Evolutionary conservation across 176 grass and related monocot species (phyloP), one percentile per base, ranked within the genome.

Genomic region (Cocos nucifera): DNA sequence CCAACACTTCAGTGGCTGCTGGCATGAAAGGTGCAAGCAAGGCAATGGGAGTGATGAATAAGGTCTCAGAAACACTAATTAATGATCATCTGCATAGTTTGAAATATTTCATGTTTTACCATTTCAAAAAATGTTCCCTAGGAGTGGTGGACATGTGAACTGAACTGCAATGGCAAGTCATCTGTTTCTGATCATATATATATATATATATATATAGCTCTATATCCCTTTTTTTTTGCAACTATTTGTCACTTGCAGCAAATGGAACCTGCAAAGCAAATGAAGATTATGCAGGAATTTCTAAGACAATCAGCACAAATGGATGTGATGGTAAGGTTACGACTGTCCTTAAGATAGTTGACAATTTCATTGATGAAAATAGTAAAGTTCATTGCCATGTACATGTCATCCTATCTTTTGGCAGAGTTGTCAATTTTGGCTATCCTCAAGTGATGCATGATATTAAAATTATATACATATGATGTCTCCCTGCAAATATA

Each of bases 211-310:
- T 49, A 22, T 14, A 44, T 44, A n/a, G n/a, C n/a, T n/a, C n/a
- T n/a, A n/a, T n/a, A n/a, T n/a, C n/a, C 35, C 2, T 44, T 58
- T 25, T 30, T 59, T 55, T 66, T 72, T 8, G 72, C 48, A 58
- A 50, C 77, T 69, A 32, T 63, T 23, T 72, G 57, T 52, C 44
- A 19, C 56, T 58, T 73, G 71, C 66, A 98, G 94, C 94, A 92
- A 98, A 98, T 98, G 81, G 73, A 51, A 61, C 94, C 94, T 80
- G 79, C 88, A 17, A 83, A 89, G 64, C 94, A 98, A 69, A 93
- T 86, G 73, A 98, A 93, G 75, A 66, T 83, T 62, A 79, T 98
- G 79, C 77, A 98, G 79, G 94, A 98, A 58, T 98, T 98, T 57
- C 94, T 93, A 70, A 98, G 77, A 64, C 94, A 98, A 70, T 92